A percentile compares a stretch with the other conserved stretches of the same genome.
These are phyloP conservation scores for Penicillium hordei DNA, from an alignment of 2,329 filamentous ascomycete genomes.

Conservation along the genomic window DNA sequence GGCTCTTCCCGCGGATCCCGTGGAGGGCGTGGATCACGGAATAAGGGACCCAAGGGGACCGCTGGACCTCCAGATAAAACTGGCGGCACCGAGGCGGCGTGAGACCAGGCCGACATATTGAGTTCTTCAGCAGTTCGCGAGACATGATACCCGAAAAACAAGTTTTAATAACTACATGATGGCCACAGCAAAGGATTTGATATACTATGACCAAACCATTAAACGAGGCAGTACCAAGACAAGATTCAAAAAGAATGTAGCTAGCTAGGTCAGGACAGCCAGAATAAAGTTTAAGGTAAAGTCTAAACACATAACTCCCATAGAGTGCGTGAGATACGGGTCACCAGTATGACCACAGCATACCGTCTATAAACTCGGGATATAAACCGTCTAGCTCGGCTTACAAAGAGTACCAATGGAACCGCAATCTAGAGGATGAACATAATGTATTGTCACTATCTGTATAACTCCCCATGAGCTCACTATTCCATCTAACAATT, in stretches of 20 bases:
- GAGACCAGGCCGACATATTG: background rate
- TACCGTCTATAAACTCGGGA: too few relatives aligned
- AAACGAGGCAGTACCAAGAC: too few relatives aligned
- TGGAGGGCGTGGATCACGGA: constrained; percentile 24
- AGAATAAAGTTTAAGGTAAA: too few relatives aligned
- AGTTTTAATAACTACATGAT: background rate
- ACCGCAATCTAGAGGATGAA: too few relatives aligned
- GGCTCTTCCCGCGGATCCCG: constrained; percentile 25
- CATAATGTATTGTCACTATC: too few relatives aligned
- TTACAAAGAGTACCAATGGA: too few relatives aligned
- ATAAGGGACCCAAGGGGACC: constrained; percentile 22
- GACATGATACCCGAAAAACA: constrained; percentile 8
- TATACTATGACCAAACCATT: background rate
- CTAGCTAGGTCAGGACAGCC: too few relatives aligned
- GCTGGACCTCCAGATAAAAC: constrained; percentile 5
- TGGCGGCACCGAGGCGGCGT: constrained; percentile 5
- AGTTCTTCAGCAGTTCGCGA: constrained; percentile 6
- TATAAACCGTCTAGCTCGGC: too few relatives aligned
- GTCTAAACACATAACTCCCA: background rate
- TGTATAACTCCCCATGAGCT: background rate
- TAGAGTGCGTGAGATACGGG: accelerated
- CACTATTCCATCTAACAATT: constrained; percentile 55
- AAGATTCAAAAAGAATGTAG: background rate
- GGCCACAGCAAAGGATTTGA: background rate
- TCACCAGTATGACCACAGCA: too few relatives aligned